phyloP scores from a whole-genome alignment of 257 asterid genomes.

The Capsicum baccatum region DNA sequence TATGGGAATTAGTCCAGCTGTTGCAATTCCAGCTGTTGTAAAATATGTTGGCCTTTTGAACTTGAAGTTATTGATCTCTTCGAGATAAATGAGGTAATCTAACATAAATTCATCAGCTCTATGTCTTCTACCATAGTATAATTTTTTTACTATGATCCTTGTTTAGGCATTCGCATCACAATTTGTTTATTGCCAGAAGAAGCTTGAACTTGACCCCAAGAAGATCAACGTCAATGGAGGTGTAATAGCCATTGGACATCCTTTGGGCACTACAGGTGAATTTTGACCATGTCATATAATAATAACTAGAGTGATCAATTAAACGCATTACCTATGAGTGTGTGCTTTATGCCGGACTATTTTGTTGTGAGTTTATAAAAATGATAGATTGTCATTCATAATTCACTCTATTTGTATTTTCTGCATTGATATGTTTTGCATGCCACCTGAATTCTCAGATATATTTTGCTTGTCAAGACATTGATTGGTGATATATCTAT shows the following conservation, averaged over 20 bases:
- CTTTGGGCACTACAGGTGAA: constrained; percentile 93
- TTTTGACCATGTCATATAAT: background rate
- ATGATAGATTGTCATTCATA: background rate
- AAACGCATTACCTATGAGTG: background rate
- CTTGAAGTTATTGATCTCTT: constrained; percentile 90
- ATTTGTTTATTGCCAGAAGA: constrained; percentile 84
- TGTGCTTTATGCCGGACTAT: background rate
- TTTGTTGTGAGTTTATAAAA: background rate
- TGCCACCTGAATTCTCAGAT: no score
- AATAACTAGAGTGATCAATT: background rate
- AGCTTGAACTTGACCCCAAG: constrained; percentile 92
- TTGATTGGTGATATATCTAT: no score
- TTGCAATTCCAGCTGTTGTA: constrained; percentile 97
- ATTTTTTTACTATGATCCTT: constrained; percentile 17
- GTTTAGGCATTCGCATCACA: constrained; percentile 96
- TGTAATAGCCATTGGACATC: constrained; percentile 98
- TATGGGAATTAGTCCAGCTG: constrained; percentile 99
- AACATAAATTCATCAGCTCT: background rate
- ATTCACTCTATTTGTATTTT: no score
- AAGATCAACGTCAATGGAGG: constrained; percentile 99
- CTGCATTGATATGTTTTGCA: no score
- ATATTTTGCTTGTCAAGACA: no score
- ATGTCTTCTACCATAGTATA: background rate
- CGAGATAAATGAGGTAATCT: constrained; percentile 91
- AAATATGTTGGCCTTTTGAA: constrained; percentile 93